These are phyloP conservation scores for Silene conica DNA, from an alignment of 148 eudicot species.

Conservation along the genomic window DNA sequence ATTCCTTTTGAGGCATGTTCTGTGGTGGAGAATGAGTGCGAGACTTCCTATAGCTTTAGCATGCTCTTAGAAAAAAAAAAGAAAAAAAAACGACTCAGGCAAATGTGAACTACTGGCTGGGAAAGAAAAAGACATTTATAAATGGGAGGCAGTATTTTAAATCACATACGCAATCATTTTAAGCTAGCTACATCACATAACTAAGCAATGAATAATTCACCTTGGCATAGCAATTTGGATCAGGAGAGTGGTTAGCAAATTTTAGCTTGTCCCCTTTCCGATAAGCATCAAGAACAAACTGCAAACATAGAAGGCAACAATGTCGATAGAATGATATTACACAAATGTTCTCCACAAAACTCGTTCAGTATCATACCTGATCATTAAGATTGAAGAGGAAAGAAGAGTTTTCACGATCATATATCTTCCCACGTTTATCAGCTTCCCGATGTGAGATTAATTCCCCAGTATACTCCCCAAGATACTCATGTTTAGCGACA, in stretches of 20 bases:
- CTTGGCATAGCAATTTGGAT: conserved; percentile 96
- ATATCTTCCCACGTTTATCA: conserved; percentile 95
- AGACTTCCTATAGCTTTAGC: background rate
- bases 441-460: conserved; percentile 97
- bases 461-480: conserved; percentile 99
- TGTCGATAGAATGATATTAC: conserved; percentile 14
- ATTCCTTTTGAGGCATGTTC: no score
- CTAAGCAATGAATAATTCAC: conserved; percentile 31
- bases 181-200: background rate
- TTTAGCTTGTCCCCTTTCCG: conserved; percentile 92
- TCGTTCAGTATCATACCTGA: conserved; percentile 43
- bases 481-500: conserved; percentile 87
- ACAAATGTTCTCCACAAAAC: background rate
- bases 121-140: background rate
- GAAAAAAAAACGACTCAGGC: no score
- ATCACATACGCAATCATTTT: no score
- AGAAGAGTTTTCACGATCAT: conserved; percentile 90
- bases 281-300: conserved; percentile 98
- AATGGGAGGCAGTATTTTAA: no score
- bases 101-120: background rate
- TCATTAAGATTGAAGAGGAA: conserved; percentile 94
- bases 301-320: conserved; percentile 4
- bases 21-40: background rate
- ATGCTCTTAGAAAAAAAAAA: background rate
- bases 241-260: conserved; percentile 96